Evolutionary conservation across 768 basidiomycete species (phyloP), one percentile per base, ranked within the genome.

Genomic region (Antrodiella citrinella): DNA sequence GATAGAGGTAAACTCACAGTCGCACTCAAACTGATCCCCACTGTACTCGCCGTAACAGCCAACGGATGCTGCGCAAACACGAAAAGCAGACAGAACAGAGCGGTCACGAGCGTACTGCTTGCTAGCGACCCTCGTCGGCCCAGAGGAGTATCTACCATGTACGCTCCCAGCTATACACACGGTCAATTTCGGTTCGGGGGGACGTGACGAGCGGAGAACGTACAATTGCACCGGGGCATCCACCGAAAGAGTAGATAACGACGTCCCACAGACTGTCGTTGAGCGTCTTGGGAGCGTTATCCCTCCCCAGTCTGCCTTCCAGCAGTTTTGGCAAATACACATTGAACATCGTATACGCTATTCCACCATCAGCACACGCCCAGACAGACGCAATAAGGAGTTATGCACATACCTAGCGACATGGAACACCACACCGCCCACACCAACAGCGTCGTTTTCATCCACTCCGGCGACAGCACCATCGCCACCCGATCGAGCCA

Each of bases 291-390:
- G 72, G 61, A 11, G 60, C 55, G 12, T 59, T 51, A 4, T 54
- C 51, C n/a, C 48, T 51, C 2, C 60, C 56, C 4, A 2, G 54
- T 18, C 78, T 70, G 22, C 77, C 76, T 67, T 95, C 92, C 30
- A 95, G 68, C 10, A 93, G 69, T 60, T 90, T 94, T 0, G 92
- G 92, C 18, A 93, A 74, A 61, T 80, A 95, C 22, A 92, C 89
- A 61, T 94, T 95, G 67, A 95, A 94, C 83, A 95, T 91, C 2
- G 89, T 92, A 59, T 82, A 91, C 0, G 81, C 86, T 88, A 20
- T 41, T 35, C 48, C 44, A 49, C 13, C 39, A 19, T 42, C 25
- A n/a, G n/a, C n/a, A n/a, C n/a, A n/a, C 20, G 54, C 41, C 54
- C 46, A 30, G 54, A n/a, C 4, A 42, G 42, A 15, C n/a, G 19